A percentile compares a stretch with the other conserved stretches of the same genome.
Conservation (phyloP, 2,329 filamentous ascomycete genomes). For the Verticillium alfalfae region DNA sequence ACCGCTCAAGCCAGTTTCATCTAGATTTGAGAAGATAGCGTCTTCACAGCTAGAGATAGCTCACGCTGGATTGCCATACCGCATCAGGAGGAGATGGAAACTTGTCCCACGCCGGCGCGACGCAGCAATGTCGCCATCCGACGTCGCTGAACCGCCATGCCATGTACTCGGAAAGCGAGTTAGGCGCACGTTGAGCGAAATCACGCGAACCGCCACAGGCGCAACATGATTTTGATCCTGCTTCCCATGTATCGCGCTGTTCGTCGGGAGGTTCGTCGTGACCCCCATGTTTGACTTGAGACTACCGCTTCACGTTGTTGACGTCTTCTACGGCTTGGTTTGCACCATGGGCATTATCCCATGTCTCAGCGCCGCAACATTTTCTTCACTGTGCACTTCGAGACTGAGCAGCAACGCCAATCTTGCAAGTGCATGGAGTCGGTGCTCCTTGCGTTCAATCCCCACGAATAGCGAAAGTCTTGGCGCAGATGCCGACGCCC, state of each 20-base stretch:
- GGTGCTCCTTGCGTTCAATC: background rate
- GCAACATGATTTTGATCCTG: background rate
- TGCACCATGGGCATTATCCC: background rate
- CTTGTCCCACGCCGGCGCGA: background rate
- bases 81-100: background rate
- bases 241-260: background rate
- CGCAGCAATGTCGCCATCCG: background rate
- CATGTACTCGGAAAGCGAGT: background rate
- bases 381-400: background rate
- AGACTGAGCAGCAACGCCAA: background rate
- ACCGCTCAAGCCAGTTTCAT: background rate
- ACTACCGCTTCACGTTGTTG: background rate
- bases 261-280: too few relatives aligned
- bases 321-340: background rate
- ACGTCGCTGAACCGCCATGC: background rate
- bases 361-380: background rate
- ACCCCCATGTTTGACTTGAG: background rate
- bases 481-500: background rate
- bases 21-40: background rate
- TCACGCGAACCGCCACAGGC: background rate
- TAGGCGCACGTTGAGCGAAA: background rate
- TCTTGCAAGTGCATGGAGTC: background rate
- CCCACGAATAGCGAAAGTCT: background rate
- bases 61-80: background rate
- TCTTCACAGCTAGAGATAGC: background rate